Percentiles rank a stretch among this genome's conserved stretches.
Evolutionary conservation across 2,329 filamentous ascomycete species (phyloP).

Genomic region (Cladosporium sp.): DNA sequence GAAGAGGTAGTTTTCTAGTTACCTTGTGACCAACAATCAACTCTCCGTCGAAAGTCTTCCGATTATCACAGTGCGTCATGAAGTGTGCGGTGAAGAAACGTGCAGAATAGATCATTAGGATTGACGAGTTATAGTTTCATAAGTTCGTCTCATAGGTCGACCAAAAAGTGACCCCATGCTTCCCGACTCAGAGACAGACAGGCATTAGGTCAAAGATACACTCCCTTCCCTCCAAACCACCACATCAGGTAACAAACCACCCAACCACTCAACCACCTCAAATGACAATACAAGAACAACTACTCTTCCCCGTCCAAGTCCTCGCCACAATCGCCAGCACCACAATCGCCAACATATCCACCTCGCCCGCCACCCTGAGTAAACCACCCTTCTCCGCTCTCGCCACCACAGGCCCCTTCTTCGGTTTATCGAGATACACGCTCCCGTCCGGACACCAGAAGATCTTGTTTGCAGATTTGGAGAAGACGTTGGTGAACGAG

Average conservation of each 20-base stretch:
- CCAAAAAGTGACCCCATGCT: background rate
- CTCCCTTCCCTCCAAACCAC: background rate
- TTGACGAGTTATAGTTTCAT: background rate
- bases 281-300: slow-evolving; percentile 11
- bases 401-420: background rate
- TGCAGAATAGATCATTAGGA: background rate
- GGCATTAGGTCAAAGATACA: background rate
- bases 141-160: background rate
- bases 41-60: background rate
- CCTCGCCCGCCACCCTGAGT: background rate
- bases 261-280: background rate
- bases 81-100: background rate
- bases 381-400: slow-evolving; percentile 6
- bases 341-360: slow-evolving; percentile 15
- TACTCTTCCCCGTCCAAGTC: slow-evolving; percentile 13
- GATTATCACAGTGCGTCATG: background rate
- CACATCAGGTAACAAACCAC: background rate
- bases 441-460: slow-evolving; percentile 11
- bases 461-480: background rate
- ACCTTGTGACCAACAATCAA: background rate
- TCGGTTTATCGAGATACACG: slow-evolving; percentile 13
- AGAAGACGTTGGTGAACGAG: slow-evolving; percentile 12
- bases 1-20: slow-evolving; percentile 52
- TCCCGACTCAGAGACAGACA: background rate
- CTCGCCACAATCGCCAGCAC: slow-evolving; percentile 10